Percentiles rank a stretch among this genome's conserved stretches.
phyloP scores from a whole-genome alignment of 2,329 filamentous ascomycete genomes.

The Metarhizium anisopliae region DNA sequence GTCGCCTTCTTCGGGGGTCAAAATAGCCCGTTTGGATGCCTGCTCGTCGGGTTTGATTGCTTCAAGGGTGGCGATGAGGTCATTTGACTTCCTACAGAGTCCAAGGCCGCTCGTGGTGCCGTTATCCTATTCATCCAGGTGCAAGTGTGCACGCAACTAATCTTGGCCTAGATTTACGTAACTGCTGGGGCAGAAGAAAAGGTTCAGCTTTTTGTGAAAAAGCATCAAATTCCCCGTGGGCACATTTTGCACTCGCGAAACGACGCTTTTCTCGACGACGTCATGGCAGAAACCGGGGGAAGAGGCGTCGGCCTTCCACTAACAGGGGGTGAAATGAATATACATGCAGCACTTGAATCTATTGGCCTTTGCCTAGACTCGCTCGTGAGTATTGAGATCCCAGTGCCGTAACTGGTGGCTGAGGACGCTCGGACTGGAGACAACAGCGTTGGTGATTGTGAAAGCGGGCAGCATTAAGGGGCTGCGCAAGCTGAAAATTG shows the following conservation, averaged over 20 bases:
- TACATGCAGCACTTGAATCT: not conserved
- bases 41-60: too few relatives aligned
- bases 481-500: not conserved
- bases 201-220: constrained; percentile 13
- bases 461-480: not conserved
- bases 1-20: too few relatives aligned
- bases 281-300: constrained; percentile 13
- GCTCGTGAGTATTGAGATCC: constrained; percentile 10
- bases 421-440: constrained; percentile 6
- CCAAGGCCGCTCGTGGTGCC: too few relatives aligned
- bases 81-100: too few relatives aligned
- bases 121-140: too few relatives aligned
- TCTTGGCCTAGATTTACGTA: constrained; percentile 4
- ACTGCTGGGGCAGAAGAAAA: constrained; percentile 22
- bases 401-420: constrained; percentile 8
- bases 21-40: too few relatives aligned
- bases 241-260: constrained; percentile 26
- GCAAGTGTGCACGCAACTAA: not conserved
- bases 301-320: constrained; percentile 20
- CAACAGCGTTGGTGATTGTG: not conserved
- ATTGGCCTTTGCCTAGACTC: constrained; percentile 12
- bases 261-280: constrained; percentile 1
- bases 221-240: constrained; percentile 11
- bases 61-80: too few relatives aligned
- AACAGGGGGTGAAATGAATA: not conserved